Evolutionary conservation across 208 protist genomes (phyloP).

Genomic region (Trichomonas gallinae): DNA sequence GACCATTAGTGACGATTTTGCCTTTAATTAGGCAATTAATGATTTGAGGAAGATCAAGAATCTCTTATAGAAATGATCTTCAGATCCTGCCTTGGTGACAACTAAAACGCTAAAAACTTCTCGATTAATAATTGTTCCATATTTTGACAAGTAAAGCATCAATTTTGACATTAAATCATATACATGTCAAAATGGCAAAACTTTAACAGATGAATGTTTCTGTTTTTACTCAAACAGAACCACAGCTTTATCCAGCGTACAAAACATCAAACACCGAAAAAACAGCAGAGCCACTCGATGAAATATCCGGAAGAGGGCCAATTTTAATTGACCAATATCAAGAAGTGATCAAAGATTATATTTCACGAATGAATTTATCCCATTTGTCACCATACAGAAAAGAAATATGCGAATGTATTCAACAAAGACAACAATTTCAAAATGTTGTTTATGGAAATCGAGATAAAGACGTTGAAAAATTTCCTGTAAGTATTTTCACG

Average conservation of each 20-base stretch:
- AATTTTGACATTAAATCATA: too few species aligned
- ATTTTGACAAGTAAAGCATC: too few species aligned
- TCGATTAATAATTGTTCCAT: too few species aligned
- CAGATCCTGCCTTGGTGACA: too few species aligned
- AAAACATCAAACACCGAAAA: neutral
- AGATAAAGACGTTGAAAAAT: neutral
- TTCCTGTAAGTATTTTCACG: neutral
- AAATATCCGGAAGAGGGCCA: neutral
- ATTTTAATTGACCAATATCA: neutral
- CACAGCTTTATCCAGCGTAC: neutral
- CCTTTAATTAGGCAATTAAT: too few species aligned
- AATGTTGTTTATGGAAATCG: neutral
- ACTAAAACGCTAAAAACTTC: too few species aligned
- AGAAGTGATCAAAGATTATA: neutral
- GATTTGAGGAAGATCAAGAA: too few species aligned
- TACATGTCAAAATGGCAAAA: too few species aligned
- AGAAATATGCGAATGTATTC: neutral
- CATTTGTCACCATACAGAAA: neutral
- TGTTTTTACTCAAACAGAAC: neutral
- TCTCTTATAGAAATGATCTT: too few species aligned
- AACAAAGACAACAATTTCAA: neutral
- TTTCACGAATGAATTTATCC: neutral
- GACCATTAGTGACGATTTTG: too few species aligned
- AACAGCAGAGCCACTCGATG: neutral
- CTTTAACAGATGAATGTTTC: too few species aligned